Conservation (phyloP, 306 rosid genomes). For the Malus sylvestris region DNA sequence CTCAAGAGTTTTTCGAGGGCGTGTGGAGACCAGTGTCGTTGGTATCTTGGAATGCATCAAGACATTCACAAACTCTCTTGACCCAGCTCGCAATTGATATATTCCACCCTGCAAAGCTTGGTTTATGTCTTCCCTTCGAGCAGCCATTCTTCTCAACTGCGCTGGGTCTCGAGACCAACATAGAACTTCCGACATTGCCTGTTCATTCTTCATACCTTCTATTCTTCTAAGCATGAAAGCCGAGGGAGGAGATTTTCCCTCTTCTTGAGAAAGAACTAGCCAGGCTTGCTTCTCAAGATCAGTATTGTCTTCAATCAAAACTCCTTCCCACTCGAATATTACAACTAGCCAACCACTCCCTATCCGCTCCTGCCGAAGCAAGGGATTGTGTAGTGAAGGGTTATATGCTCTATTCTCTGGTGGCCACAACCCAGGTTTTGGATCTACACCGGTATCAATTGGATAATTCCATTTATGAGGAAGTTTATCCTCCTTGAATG, state of each 20-base stretch:
- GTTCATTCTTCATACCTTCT: slow-evolving; percentile 96
- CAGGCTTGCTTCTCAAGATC: slow-evolving; percentile 85
- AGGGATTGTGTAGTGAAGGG: slow-evolving; percentile 69
- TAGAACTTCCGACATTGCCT: slow-evolving; percentile 85
- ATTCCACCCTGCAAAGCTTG: slow-evolving; percentile 87
- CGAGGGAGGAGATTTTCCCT: slow-evolving; percentile 77
- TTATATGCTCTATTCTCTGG: slow-evolving; percentile 80
- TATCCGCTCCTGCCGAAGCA: slow-evolving; percentile 93
- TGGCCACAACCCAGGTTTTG: slow-evolving; percentile 74
- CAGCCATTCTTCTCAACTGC: slow-evolving; percentile 67
- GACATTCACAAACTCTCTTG: slow-evolving; percentile 76
- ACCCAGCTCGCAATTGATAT: slow-evolving; percentile 63
- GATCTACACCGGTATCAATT: slow-evolving; percentile 50
- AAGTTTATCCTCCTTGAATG: slow-evolving; percentile 59
- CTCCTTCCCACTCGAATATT: slow-evolving; percentile 98
- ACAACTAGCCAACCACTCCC: slow-evolving; percentile 97
- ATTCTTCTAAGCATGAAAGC: slow-evolving; percentile 68
- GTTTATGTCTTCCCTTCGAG: slow-evolving; percentile 72
- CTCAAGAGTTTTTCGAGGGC: slow-evolving; percentile 68
- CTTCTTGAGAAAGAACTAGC: slow-evolving; percentile 77
- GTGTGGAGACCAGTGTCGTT: slow-evolving; percentile 85
- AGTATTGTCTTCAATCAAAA: slow-evolving; percentile 70
- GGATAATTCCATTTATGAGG: slow-evolving; percentile 49
- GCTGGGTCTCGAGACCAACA: slow-evolving; percentile 92
- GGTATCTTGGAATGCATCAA: slow-evolving; percentile 91